Conservation (phyloP, 31 red algal species). For the Porphyra umbilicalis region DNA sequence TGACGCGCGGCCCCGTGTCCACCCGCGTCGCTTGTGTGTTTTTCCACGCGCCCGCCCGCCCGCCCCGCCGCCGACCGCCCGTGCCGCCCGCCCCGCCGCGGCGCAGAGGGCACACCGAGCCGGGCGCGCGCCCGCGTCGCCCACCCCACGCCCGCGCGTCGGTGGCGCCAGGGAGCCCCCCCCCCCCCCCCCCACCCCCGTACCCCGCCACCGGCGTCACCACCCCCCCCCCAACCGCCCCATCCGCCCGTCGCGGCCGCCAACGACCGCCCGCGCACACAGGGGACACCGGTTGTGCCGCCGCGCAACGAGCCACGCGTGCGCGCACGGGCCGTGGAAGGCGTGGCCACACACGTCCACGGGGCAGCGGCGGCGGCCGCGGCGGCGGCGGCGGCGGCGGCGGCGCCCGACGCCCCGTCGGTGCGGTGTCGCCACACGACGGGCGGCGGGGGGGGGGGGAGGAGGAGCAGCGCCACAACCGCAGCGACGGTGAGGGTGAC, state of each 20-base stretch:
- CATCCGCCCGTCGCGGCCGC: neutral
- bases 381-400: too few species aligned
- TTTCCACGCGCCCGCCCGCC: too few species aligned
- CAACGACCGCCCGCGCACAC: neutral
- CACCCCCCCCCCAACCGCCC: neutral
- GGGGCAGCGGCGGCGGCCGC: too few species aligned
- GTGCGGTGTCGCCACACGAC: neutral
- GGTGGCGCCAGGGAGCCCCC: too few species aligned
- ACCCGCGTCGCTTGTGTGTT: too few species aligned
- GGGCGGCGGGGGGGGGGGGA: neutral
- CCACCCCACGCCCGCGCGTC: too few species aligned
- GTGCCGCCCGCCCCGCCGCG: too few species aligned
- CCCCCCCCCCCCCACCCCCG: neutral
- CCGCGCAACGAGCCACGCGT: neutral
- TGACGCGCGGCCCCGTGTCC: too few species aligned
- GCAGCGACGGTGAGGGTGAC: neutral
- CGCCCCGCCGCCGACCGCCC: too few species aligned
- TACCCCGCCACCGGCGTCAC: neutral
- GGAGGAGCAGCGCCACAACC: neutral
- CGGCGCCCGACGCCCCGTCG: too few species aligned
- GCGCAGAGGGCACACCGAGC: too few species aligned
- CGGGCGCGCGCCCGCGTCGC: too few species aligned
- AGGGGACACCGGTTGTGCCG: neutral
- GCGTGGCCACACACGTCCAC: neutral
- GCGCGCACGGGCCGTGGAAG: neutral